These are phyloP conservation scores for Diaporthe destruens DNA, from an alignment of 2,329 filamentous ascomycete genomes.

Conservation along the genomic window DNA sequence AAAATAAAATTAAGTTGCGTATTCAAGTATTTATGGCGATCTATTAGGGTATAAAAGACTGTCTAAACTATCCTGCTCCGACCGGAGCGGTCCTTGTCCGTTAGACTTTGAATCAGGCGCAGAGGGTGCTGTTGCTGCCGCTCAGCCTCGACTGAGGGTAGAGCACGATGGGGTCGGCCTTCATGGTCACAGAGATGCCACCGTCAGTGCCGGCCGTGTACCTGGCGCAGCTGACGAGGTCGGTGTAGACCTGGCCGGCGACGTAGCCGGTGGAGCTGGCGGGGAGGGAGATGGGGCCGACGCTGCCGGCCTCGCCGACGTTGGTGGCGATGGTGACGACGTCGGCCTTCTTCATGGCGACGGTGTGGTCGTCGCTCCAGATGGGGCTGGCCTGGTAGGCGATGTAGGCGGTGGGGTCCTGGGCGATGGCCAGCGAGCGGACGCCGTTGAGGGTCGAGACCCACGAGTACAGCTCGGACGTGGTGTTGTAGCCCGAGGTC, in stretches of 20 bases:
- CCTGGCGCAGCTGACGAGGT: constrained; percentile 17
- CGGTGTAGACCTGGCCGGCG: constrained; percentile 2
- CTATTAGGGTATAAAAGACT: neutral
- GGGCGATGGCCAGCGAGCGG: constrained; percentile 46
- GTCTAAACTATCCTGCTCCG: neutral
- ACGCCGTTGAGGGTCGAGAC: constrained; percentile 53
- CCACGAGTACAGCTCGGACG: constrained; percentile 61
- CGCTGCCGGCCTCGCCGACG: constrained; percentile 10
- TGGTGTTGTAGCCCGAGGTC: constrained; percentile 63
- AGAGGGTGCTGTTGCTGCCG: constrained; percentile 20
- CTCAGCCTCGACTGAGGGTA: constrained; percentile 10
- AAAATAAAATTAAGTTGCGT: too few relatives aligned
- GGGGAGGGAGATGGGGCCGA: neutral
- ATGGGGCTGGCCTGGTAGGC: constrained; percentile 18
- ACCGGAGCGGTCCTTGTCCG: neutral
- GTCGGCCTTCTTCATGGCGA: constrained; percentile 30
- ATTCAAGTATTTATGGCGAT: neutral
- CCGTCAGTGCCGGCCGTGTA: constrained; percentile 18
- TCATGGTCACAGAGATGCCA: constrained; percentile 4
- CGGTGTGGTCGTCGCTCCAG: constrained; percentile 25
- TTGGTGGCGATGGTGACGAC: constrained; percentile 11
- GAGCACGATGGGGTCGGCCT: constrained; percentile 21
- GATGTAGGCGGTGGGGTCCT: constrained; percentile 21
- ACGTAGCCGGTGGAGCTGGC: constrained; percentile 23
- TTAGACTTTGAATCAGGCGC: neutral